Percentiles rank a stretch among this genome's conserved stretches.
Conservation (phyloP, 176 grass and related monocot species). For the Olyra latifolia region DNA sequence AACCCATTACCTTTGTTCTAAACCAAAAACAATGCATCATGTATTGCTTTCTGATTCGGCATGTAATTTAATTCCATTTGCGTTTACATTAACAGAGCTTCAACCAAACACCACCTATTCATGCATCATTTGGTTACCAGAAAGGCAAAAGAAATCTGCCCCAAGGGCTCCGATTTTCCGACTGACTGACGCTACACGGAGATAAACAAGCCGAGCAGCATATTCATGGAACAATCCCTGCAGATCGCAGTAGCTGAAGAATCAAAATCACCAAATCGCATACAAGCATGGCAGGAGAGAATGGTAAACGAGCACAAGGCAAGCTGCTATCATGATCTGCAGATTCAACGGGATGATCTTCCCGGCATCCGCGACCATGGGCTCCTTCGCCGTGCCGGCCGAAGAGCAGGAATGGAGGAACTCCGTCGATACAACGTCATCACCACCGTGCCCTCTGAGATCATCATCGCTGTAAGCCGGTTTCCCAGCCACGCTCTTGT, state of each 20-base stretch:
- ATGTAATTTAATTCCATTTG: no score
- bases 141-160: neutral
- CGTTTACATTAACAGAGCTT: no score
- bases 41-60: no score
- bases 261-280: neutral
- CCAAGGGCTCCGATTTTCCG: neutral
- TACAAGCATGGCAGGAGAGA: slow-evolving; percentile 33
- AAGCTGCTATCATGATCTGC: slow-evolving; percentile 51
- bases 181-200: neutral
- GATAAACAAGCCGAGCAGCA: neutral
- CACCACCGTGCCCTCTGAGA: neutral
- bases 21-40: no score
- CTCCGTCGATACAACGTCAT: slow-evolving; percentile 29
- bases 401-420: slow-evolving; percentile 33
- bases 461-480: slow-evolving; percentile 37
- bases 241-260: neutral
- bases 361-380: neutral
- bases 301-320: slow-evolving; percentile 43
- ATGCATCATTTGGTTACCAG: neutral
- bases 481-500: slow-evolving; percentile 51
- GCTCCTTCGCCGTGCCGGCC: neutral
- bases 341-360: slow-evolving; percentile 45
- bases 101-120: neutral
- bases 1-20: no score
- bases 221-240: neutral